A percentile compares a stretch with the other conserved stretches of the same genome.
phyloP scores from a whole-genome alignment of 345 rosid species.

The Ricinus communis region DNA sequence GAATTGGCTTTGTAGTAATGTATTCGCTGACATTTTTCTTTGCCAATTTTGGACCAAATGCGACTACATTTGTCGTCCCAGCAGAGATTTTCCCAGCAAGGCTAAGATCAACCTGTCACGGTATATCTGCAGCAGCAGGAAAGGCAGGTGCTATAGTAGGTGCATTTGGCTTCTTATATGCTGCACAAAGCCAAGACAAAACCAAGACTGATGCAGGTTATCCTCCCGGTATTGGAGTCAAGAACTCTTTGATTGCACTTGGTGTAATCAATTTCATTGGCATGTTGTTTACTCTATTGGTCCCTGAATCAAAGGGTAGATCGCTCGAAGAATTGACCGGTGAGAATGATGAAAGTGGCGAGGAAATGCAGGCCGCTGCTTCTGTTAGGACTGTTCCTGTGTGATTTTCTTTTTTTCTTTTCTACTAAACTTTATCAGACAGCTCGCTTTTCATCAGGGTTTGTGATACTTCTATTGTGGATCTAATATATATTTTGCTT shows the following conservation, averaged over 20 bases:
- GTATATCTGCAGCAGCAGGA: conserved; percentile 36
- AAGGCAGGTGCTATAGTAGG: conserved; percentile 32
- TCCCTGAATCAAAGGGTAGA: conserved; percentile 31
- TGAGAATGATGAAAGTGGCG: conserved; percentile 15
- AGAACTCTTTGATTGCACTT: conserved; percentile 16
- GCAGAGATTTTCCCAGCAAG: conserved; percentile 34
- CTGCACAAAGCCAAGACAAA: conserved; percentile 14
- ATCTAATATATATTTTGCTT: too few relatives aligned
- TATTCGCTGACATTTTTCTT: conserved; percentile 31
- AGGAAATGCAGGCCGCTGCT: background rate
- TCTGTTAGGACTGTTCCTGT: conserved; percentile 11
- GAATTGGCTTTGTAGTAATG: conserved; percentile 23
- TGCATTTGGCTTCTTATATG: conserved; percentile 29
- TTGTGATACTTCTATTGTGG: background rate
- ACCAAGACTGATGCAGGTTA: conserved; percentile 21
- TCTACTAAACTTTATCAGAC: background rate
- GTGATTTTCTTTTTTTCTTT: conserved; percentile 1
- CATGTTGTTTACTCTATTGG: conserved; percentile 23
- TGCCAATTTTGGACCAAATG: conserved; percentile 34
- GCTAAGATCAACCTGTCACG: conserved; percentile 31
- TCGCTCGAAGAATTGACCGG: conserved; percentile 31
- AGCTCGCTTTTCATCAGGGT: background rate
- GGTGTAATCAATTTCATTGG: conserved; percentile 28
- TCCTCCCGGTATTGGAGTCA: conserved; percentile 30
- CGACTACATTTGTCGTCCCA: conserved; percentile 31